These are phyloP conservation scores for Naganishia onofrii DNA, from an alignment of 768 basidiomycete species.

Conservation along the genomic window DNA sequence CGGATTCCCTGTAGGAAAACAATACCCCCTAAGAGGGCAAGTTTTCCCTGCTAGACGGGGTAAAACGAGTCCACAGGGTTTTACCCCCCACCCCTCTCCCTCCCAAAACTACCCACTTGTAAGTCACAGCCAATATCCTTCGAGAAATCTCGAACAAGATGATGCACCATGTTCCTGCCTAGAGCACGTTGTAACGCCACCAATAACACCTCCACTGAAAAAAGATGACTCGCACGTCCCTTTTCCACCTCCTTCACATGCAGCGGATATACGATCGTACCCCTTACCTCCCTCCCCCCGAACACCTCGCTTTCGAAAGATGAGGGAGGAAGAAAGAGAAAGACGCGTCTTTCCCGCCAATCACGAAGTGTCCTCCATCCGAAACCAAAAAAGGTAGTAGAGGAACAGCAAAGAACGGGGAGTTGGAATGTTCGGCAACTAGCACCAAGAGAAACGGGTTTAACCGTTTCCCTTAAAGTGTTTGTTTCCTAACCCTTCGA, in stretches of 20 bases:
- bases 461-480: no score
- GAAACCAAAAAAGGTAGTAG: neutral
- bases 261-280: neutral
- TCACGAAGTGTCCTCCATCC: constrained; percentile 8
- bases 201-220: no score
- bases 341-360: constrained; percentile 1
- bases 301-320: neutral
- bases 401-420: neutral
- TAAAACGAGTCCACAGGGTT: no score
- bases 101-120: no score
- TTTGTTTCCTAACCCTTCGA: constrained; percentile 16
- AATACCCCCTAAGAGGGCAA: neutral
- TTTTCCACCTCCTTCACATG: neutral
- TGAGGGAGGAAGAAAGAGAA: neutral
- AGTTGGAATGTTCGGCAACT: constrained; percentile 1
- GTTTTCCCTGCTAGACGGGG: neutral
- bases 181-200: constrained; percentile 1
- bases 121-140: no score
- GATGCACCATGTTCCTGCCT: neutral
- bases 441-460: neutral
- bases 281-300: neutral
- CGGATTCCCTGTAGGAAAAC: neutral
- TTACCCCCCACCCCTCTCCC: no score
- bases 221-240: neutral
- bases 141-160: neutral